Base-by-base conservation (phyloP, 768 basidiomycete genomes). In the Tubosaeta sp. region DNA sequence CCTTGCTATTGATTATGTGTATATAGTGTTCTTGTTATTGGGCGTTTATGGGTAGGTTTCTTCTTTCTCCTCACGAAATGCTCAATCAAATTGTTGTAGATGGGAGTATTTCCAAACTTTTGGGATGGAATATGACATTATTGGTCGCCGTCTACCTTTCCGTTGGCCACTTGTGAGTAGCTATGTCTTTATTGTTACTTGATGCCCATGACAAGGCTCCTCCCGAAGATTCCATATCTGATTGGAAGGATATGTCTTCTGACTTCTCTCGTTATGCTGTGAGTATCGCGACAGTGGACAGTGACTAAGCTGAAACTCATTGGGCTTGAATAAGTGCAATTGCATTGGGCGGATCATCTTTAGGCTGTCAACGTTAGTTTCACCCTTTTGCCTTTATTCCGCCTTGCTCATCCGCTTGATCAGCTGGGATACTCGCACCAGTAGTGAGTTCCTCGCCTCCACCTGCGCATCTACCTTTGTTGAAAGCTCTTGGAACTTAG, bases 141-240 rank as follows among this genome's bases (percentile, higher is more conserved):
- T 66, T 41, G 46, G 55, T 31, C 40, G 53, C 14, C 50, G 48
- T 32, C 25, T 63, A 7, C n/a, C 59, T n/a, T 59, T 67, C 30
- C 63, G 51, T 12, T 68, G 57, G 64, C 30, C 50, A 30, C 56
- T 66, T 30, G 66, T 66, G 32, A 61, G 63, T 2, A 7, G 10
- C 12, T 29, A 9, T 24, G 13, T 40, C 10, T 27, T 29, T 18
- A 6, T 44, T 49, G 41, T 42, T 7, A 9, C 6, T 29, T 16
- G 13, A 10, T 6, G 13, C 19, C 31, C 18, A 31, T 35, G 16
- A 44, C 44, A 27, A 27, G 9, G 16, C 21, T 9, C 14, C 21
- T 25, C 12, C 18, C 27, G 10, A 5, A 60, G 59, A 30, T 60
- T 24, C 50, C 59, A 2, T 60, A 59, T 29, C 4, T 60, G 22